Evolutionary conservation across 2,329 filamentous ascomycete species (phyloP), one percentile per base, ranked within the genome.

Genomic region (Penicillium frequentans): DNA sequence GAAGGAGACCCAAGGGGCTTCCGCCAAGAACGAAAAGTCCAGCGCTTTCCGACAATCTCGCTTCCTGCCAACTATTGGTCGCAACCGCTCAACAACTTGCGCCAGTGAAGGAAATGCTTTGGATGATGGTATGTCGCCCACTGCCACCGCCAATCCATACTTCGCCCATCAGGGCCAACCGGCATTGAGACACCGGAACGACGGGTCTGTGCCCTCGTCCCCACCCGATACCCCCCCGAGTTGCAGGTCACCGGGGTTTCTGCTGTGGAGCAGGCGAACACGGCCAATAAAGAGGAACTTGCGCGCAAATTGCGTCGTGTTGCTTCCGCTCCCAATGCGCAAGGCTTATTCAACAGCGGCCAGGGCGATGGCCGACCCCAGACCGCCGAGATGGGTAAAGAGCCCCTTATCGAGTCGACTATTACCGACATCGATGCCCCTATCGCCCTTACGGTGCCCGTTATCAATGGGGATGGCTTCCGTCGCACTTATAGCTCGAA

Each of bases 401-500:
- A 96, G 70, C 89, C 90, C 35, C 79, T 91, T 48, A 79, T 84
- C 24, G 79, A 85, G 60, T 82, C 85, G 65, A 80, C 84, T 53
- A 82, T 82, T 54, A 76, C 78, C 48, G 76, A 74, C 3, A 42
- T 42, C 10, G 77, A 75, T 2, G 77, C 79, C 11, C 69, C 86
- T 56, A 60, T 63, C 10, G 68, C 63, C 49, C 64, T 73, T n/a
- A 61, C 64, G 11, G 64, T 73, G 33, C 69, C 71, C 57, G 69
- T 67, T 58, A 61, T 71, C 49, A 75, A 70, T 19, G 77, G 89
- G 16, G 81, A 83, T 53, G 82, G 91, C 21, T 99, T 97, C 78
- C 84, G 95, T 69, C 86, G 95, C 73, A 99, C 95, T 3, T 99
- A 99, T 75, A 98, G 95, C 77, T 97, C 93, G 64, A 99, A 98